Conservation (phyloP, 495 filamentous ascomycete genomes). For the Annulohypoxylon bovei region DNA sequence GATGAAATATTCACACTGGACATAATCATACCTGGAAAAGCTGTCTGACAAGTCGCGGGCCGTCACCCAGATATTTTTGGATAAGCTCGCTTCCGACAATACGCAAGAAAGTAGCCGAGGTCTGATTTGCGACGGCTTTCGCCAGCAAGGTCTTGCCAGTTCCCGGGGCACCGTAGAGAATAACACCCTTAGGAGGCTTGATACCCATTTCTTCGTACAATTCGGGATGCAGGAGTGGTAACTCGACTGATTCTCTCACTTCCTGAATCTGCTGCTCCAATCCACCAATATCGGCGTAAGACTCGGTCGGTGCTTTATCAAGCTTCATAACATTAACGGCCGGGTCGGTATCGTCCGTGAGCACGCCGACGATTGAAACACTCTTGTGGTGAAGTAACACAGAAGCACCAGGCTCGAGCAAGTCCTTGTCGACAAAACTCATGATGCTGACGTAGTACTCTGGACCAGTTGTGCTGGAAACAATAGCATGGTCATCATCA, state of each 20-base stretch:
- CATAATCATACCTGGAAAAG: constrained; percentile 78
- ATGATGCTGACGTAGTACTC: constrained; percentile 99
- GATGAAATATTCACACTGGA: background rate
- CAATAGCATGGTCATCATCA: constrained; percentile 99
- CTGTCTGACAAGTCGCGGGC: constrained; percentile 91
- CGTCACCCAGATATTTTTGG: constrained; percentile 98
- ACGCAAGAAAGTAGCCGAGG: constrained; percentile 95
- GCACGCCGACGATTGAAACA: constrained; percentile 95
- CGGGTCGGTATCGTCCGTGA: constrained; percentile 96
- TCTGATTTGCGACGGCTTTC: constrained; percentile 99
- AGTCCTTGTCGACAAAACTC: constrained; percentile 99
- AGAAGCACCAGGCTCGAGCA: constrained; percentile 94
- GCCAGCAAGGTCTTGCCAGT: constrained; percentile 97
- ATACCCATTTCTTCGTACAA: constrained; percentile 99
- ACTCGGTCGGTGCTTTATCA: constrained; percentile 98
- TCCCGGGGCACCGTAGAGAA: constrained; percentile 96
- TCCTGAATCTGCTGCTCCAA: constrained; percentile 96
- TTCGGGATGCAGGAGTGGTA: constrained; percentile 95
- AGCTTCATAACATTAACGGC: constrained; percentile 99
- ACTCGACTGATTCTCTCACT: constrained; percentile 94
- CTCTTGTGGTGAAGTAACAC: constrained; percentile 97
- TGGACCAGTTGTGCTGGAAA: constrained; percentile 94
- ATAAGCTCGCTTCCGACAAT: constrained; percentile 98
- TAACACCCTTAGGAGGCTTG: constrained; percentile 99
- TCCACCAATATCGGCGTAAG: constrained; percentile 98